Evolutionary conservation across 1,139 yeast genomes (phyloP).

Genomic region (Geotrichum australiense): DNA sequence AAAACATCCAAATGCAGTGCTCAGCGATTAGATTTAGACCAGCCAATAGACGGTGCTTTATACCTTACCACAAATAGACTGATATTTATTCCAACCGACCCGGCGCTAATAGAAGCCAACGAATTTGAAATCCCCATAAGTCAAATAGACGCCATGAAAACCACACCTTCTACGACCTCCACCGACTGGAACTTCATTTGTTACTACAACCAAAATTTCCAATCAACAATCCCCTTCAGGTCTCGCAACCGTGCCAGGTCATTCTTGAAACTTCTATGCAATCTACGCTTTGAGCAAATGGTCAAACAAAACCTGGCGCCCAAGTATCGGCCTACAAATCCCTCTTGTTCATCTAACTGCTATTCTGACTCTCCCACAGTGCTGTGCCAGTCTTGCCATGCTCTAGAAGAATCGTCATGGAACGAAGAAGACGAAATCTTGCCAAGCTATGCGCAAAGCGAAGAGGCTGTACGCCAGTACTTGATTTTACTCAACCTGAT

Average conservation of each 20-base stretch:
- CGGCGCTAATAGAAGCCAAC: slow-evolving; percentile 8
- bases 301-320: slow-evolving; percentile 31
- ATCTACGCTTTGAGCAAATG: slow-evolving; percentile 31
- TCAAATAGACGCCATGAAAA: slow-evolving; percentile 28
- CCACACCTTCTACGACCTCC: background rate
- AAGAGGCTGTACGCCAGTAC: slow-evolving; percentile 17
- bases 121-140: slow-evolving; percentile 28
- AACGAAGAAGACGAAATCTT: slow-evolving; percentile 9
- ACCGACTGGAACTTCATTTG: background rate
- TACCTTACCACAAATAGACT: slow-evolving; percentile 31
- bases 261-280: slow-evolving; percentile 28
- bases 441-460: slow-evolving; percentile 16
- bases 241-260: slow-evolving; percentile 25
- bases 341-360: slow-evolving; percentile 1
- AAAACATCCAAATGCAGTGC: slow-evolving; percentile 13
- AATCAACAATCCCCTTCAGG: slow-evolving; percentile 28
- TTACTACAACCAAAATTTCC: slow-evolving; percentile 22
- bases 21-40: slow-evolving; percentile 6
- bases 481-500: slow-evolving; percentile 14
- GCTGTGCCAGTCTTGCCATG: slow-evolving; percentile 6
- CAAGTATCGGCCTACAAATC: slow-evolving; percentile 18
- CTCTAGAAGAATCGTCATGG: no score
- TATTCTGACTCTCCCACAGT: background rate
- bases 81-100: slow-evolving; percentile 25
- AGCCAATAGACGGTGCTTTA: slow-evolving; percentile 25